These are phyloP conservation scores for Lophiostoma macrostomum DNA, from an alignment of 495 filamentous ascomycete species.

Conservation along the genomic window DNA sequence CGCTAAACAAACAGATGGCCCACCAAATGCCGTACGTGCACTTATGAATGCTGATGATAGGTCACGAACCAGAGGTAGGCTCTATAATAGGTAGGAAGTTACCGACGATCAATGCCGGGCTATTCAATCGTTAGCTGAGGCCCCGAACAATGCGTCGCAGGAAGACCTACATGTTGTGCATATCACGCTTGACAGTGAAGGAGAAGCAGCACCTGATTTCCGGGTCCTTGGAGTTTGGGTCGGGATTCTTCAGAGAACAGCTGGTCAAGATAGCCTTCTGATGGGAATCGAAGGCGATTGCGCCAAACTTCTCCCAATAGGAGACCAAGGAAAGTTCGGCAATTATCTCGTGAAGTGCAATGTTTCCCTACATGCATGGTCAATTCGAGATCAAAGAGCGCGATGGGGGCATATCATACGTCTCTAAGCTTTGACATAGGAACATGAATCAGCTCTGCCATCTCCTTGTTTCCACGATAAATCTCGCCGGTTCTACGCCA, in stretches of 20 bases:
- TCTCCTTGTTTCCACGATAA: conserved; percentile 95
- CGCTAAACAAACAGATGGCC: conserved; percentile 1
- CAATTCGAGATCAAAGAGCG: neutral
- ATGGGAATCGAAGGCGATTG: conserved; percentile 94
- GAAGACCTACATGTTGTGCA: conserved; percentile 84
- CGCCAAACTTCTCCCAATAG: conserved; percentile 99
- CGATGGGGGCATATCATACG: conserved; percentile 56
- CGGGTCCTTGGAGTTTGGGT: conserved; percentile 64
- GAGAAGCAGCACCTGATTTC: conserved; percentile 94
- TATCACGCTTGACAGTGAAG: conserved; percentile 90
- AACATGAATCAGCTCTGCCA: conserved; percentile 94
- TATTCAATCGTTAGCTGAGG: conserved; percentile 40
- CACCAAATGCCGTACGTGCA: neutral
- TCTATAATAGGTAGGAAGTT: conserved; percentile 74
- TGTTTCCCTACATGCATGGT: conserved; percentile 68
- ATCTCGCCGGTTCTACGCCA: conserved; percentile 98
- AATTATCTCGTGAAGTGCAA: conserved; percentile 93
- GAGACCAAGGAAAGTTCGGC: conserved; percentile 89
- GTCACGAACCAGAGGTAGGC: neutral
- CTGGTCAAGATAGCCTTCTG: conserved; percentile 96
- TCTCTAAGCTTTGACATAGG: conserved; percentile 88
- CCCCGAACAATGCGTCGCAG: conserved; percentile 5
- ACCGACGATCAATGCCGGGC: conserved; percentile 89
- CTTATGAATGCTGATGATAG: neutral
- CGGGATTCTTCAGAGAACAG: conserved; percentile 85